Base-by-base conservation (phyloP, 345 rosid genomes). In the Kernera saxatilis region DNA sequence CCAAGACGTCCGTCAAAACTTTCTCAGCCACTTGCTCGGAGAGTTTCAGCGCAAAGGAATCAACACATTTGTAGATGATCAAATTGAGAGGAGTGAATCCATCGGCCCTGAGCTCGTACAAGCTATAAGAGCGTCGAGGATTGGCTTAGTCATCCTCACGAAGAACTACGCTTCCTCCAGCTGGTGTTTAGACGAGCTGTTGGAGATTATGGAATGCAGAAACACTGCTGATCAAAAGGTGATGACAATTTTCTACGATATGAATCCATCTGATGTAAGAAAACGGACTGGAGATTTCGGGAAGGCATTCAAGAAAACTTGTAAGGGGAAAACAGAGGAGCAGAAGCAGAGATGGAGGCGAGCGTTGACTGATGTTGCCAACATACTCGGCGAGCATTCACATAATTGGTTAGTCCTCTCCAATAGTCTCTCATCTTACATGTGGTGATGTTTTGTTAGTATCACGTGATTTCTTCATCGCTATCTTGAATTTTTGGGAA, bases 251-350 rank as follows among this genome's bases (percentile, higher is more conserved):
- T 67, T 67, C 26, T 51, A 52, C 18, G 8, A 52, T 3, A 3
- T 67, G 1, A 2, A 51, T 25, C 71, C 71, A 7, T 67, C 71
- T 19, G 6, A 67, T 51, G 71, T 67, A 8, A 54, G 61, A 22
- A 67, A 67, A 14, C 61, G 39, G 50, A 10, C 4, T 0, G 71
- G 60, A 25, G 27, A 3, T 2, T 51, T 67, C 2, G 60, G 48
- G 17, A 3, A 5, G 7, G 48, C 32, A 1, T 67, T 46, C 17
- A 1, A 25, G 6, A 29, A 11, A 29, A 43, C 67, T n/a, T 44
- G 67, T 22, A 0, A 36, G 25, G 12, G 35, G 1, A 62, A 27
- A 27, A 25, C 37, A 21, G 50, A 39, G 21, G 25, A 25, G 14
- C 5, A 8, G 19, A 43, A 22, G 52, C 21, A 62, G 22, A 15